phyloP scores from a whole-genome alignment of 257 asterid species.

The Nicotiana paniculata region DNA sequence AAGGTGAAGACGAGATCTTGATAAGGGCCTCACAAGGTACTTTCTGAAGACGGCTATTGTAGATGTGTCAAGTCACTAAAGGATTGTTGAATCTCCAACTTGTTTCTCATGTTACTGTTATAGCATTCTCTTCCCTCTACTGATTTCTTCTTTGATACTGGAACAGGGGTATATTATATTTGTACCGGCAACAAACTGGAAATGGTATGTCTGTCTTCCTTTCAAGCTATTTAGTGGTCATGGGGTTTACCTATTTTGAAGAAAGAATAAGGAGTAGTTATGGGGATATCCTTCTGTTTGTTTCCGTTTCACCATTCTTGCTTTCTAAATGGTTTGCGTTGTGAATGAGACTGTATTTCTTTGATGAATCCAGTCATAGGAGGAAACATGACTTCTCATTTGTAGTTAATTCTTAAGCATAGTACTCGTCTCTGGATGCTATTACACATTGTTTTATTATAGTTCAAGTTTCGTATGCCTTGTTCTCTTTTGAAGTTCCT shows the following conservation, averaged over 20 bases:
- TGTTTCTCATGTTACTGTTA: slow-evolving; percentile 2
- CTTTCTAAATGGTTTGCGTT: not conserved
- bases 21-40: not conserved
- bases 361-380: not conserved
- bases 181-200: slow-evolving; percentile 70
- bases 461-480: not conserved
- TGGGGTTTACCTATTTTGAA: not conserved
- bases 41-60: not conserved
- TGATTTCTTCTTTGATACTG: slow-evolving; percentile 22
- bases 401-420: not conserved
- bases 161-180: slow-evolving; percentile 68
- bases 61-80: slow-evolving; percentile 11
- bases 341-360: not conserved
- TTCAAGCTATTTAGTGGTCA: not conserved
- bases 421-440: not conserved
- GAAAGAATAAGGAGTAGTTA: not conserved
- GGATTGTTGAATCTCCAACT: not conserved
- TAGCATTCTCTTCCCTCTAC: slow-evolving; percentile 1
- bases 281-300: not conserved
- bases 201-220: slow-evolving; percentile 45
- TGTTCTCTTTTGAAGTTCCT: not conserved
- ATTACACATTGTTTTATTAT: not conserved
- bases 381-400: not conserved
- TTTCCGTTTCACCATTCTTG: not conserved
- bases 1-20: not conserved